Evolutionary conservation across 177 flowering plant genomes (phyloP), one percentile per base, ranked within the genome.

Genomic region (Vitis hybrid): DNA sequence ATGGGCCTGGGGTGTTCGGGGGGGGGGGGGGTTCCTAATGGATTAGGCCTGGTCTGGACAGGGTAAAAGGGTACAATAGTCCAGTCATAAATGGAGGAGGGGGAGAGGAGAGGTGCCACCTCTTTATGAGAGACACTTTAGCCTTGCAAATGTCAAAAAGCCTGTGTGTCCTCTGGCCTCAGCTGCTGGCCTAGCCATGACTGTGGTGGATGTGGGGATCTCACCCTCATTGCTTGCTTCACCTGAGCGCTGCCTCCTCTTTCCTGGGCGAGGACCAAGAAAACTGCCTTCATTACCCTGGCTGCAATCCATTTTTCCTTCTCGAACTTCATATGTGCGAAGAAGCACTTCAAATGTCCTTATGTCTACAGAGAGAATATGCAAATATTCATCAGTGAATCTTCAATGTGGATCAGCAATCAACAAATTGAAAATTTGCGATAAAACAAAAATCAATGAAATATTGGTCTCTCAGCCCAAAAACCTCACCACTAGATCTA

Each of bases 91-190:
- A 22, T 22, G 26, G 4, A 26, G 29, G 29, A 2, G 29, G 29
- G 29, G 29, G 29, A 26, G 29, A 26, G 29, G 29, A 26, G 29
- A 26, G 29, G 29, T 26, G 29, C 29, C 29, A 6, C 39, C 13
- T 19, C 18, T 48, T 68, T 31, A 79, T 53, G 68, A 60, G 22
- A 73, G 15, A 68, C 97, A 92, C 71, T 85, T 84, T 53, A 89
- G 85, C 71, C 98, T 83, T 51, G 99, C 99, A 85, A 93, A 95
- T 16, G 99, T 95, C 75, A 95, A 76, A 75, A 89, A 91, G 50
- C 99, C 97, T 14, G 99, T 91, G 79, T 95, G 98, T 65, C 99
- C 99, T 84, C 83, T 86, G 19, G 93, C 68, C 69, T 93, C 99
- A 49, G 73, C 57, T 15, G 78, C 81, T 18, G 96, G 97, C 73